Evolutionary conservation across 805 yeast species (phyloP).

Genomic region (Wickerhamia fluorescens): DNA sequence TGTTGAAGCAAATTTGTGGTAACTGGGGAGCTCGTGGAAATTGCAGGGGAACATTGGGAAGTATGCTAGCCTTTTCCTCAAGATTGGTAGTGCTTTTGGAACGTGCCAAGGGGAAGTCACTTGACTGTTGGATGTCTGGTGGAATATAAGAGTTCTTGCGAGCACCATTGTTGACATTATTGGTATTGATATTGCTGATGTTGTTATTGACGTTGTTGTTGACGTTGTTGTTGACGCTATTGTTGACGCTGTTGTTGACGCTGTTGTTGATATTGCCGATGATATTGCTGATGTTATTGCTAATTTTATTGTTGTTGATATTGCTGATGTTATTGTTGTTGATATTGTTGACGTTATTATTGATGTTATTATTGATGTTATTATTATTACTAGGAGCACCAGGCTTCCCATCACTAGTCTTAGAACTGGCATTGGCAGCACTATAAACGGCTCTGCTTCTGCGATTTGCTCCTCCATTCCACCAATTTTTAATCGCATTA

Average conservation of each 20-base stretch:
- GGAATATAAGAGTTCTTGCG: no score
- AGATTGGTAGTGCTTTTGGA: no score
- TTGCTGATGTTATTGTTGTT: neutral
- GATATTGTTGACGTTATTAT: conserved; percentile 1
- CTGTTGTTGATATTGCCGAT: no score
- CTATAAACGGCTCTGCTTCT: conserved; percentile 46
- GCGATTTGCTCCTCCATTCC: conserved; percentile 91
- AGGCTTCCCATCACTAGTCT: no score
- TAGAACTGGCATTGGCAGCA: conserved; percentile 8
- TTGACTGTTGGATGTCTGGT: no score
- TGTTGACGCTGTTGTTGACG: no score
- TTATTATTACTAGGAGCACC: conserved; percentile 1
- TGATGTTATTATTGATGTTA: conserved; percentile 1
- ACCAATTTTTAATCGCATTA: conserved; percentile 90
- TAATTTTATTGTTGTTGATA: neutral
- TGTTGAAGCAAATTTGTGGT: conserved; percentile 34
- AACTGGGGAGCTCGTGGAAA: conserved; percentile 14
- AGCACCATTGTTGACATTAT: no score
- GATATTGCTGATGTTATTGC: no score
- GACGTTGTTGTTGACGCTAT: neutral
- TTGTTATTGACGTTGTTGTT: neutral
- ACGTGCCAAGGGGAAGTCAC: no score
- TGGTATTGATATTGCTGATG: no score
- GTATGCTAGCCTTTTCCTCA: no score
- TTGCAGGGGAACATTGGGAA: conserved; percentile 1